phyloP scores from a whole-genome alignment of 768 basidiomycete species.

The Mycena crocata region DNA sequence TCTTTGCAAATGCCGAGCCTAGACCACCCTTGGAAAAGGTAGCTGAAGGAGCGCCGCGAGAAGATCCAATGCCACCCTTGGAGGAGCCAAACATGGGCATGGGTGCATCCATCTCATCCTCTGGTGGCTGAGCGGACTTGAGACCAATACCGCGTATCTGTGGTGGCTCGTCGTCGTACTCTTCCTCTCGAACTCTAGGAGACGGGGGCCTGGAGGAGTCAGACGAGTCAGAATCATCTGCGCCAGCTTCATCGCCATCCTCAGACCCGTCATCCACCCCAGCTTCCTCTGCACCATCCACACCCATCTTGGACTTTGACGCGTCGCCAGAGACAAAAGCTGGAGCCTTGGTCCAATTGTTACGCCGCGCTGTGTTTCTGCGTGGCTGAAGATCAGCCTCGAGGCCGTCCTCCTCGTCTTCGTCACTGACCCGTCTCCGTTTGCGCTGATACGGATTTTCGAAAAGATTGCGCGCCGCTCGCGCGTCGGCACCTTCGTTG shows the following conservation, averaged over 20 bases:
- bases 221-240: slow-evolving; percentile 56
- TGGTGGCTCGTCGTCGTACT: slow-evolving; percentile 54
- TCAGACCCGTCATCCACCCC: slow-evolving; percentile 45
- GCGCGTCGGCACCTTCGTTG: slow-evolving; percentile 70
- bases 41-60: slow-evolving; percentile 24
- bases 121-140: slow-evolving; percentile 35
- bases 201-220: slow-evolving; percentile 66
- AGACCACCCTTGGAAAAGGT: slow-evolving; percentile 31
- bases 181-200: slow-evolving; percentile 64
- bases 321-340: slow-evolving; percentile 75
- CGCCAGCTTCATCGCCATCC: slow-evolving; percentile 51
- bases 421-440: slow-evolving; percentile 70
- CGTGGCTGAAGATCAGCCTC: slow-evolving; percentile 38
- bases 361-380: slow-evolving; percentile 50
- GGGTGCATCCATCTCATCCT: not conserved
- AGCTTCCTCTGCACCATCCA: slow-evolving; percentile 42
- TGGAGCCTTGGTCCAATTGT: slow-evolving; percentile 82
- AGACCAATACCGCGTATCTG: slow-evolving; percentile 59
- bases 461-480: slow-evolving; percentile 82
- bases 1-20: slow-evolving; percentile 29
- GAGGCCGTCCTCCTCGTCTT: slow-evolving; percentile 81
- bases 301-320: slow-evolving; percentile 50
- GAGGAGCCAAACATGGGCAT: slow-evolving; percentile 42
- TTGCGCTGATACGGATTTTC: slow-evolving; percentile 82
- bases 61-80: slow-evolving; percentile 57